Evolutionary conservation across 2,329 filamentous ascomycete genomes (phyloP).

Genomic region (Colletotrichum camelliae): DNA sequence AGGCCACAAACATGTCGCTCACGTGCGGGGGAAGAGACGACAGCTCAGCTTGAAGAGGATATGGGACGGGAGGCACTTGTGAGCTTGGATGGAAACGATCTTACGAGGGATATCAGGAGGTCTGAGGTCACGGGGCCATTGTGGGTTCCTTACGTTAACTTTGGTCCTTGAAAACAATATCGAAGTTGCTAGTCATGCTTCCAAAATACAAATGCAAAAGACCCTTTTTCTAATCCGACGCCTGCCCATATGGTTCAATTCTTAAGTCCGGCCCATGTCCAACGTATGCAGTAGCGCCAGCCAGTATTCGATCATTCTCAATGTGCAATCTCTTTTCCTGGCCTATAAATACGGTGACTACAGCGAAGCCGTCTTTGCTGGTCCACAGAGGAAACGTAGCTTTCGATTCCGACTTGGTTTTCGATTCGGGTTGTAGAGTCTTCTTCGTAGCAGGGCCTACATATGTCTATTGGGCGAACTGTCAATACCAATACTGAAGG

Average conservation of each 20-base stretch:
- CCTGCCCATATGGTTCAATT: neutral
- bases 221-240: accelerated
- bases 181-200: neutral
- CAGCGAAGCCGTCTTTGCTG: neutral
- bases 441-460: neutral
- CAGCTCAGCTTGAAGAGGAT: too few species aligned
- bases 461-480: neutral
- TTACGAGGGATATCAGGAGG: neutral
- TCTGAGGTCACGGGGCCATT: accelerated
- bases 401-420: neutral
- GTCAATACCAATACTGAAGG: neutral
- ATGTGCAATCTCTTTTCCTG: neutral
- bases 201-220: neutral
- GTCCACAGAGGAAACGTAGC: neutral
- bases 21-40: accelerated
- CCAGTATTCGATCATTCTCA: neutral
- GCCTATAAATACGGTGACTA: neutral
- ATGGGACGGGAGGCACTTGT: neutral
- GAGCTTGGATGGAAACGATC: accelerated
- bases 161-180: neutral
- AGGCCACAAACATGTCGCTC: accelerated
- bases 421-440: neutral
- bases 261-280: neutral
- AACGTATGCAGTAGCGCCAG: neutral
- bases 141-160: neutral